Percentiles rank a stretch among this genome's conserved stretches.
Conservation (phyloP, 306 rosid genomes). For the Phaseolus lunatus region DNA sequence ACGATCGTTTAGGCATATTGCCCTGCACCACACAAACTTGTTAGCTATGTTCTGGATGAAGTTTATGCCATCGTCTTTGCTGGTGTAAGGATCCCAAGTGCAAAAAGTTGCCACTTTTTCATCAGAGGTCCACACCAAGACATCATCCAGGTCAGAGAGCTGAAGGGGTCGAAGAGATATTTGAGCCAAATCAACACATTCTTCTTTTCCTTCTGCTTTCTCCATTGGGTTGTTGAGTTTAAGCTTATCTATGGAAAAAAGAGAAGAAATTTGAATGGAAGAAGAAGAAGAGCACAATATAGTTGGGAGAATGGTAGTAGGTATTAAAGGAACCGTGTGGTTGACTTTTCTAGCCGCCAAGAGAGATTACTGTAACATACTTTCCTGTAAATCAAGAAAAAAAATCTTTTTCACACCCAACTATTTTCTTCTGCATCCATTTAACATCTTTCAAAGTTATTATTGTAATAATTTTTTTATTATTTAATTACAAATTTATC, state of each 20-base stretch:
- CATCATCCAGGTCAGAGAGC: constrained; percentile 69
- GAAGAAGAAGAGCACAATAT: background rate
- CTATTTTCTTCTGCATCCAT: too few relatives aligned
- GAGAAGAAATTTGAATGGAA: constrained; percentile 19
- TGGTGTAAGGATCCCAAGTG: constrained; percentile 65
- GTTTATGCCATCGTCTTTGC: constrained; percentile 58
- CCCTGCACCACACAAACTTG: constrained; percentile 60
- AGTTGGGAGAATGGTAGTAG: background rate
- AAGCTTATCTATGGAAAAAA: constrained; percentile 14
- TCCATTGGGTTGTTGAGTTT: constrained; percentile 38
- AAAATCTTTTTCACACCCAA: too few relatives aligned
- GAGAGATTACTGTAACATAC: background rate
- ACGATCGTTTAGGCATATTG: constrained; percentile 61
- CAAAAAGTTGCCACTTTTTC: constrained; percentile 59
- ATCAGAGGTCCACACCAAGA: constrained; percentile 69
- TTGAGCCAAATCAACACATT: constrained; percentile 36
- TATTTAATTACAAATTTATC: too few relatives aligned
- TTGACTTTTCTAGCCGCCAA: constrained; percentile 22
- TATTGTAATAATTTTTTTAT: too few relatives aligned
- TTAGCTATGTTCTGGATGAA: constrained; percentile 47
- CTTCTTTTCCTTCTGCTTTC: constrained; percentile 18
- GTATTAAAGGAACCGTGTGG: background rate
- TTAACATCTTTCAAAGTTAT: too few relatives aligned
- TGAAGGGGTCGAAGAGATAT: constrained; percentile 61
- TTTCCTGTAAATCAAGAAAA: background rate